A percentile compares a stretch with the other conserved stretches of the same genome.
phyloP scores from a whole-genome alignment of 2,329 filamentous ascomycete species.

The Fusarium camptoceras region DNA sequence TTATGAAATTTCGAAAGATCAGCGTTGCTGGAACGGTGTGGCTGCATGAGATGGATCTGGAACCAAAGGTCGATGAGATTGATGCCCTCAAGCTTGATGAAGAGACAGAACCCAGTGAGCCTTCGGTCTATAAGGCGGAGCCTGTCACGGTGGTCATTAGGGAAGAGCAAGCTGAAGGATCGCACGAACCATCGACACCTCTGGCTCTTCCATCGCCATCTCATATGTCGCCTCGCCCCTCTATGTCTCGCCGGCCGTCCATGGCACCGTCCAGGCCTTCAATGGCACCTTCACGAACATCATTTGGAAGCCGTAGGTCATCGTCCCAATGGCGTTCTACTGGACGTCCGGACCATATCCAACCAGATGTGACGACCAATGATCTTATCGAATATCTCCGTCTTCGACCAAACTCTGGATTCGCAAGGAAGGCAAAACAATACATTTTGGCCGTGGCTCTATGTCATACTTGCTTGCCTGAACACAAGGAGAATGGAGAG shows the following conservation, averaged over 20 bases:
- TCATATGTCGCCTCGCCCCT: conserved; percentile 44
- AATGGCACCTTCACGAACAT: conserved; percentile 47
- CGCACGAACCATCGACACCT: conserved; percentile 15
- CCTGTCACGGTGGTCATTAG: conserved; percentile 48
- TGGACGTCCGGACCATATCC: conserved; percentile 60
- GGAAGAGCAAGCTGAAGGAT: conserved; percentile 42
- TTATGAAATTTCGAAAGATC: conserved; percentile 95
- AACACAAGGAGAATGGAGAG: conserved; percentile 73
- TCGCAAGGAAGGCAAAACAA: conserved; percentile 82
- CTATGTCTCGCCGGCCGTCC: conserved; percentile 42
- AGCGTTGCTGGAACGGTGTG: conserved; percentile 90
- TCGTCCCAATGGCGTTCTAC: conserved; percentile 64
- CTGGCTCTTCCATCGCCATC: conserved; percentile 46
- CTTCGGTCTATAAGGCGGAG: conserved; percentile 47
- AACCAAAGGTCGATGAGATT: conserved; percentile 49
- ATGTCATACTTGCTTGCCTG: conserved; percentile 91
- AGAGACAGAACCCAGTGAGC: conserved; percentile 41
- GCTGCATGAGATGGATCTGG: conserved; percentile 82
- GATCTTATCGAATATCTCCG: conserved; percentile 85
- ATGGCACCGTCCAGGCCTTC: conserved; percentile 46
- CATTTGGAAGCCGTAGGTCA: conserved; percentile 54
- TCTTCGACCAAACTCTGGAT: conserved; percentile 77
- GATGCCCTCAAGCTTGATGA: conserved; percentile 35
- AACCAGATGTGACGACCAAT: conserved; percentile 72
- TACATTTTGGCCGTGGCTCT: conserved; percentile 87